Evolutionary conservation across 2,329 filamentous ascomycete genomes (phyloP), one percentile per base, ranked within the genome.

Genomic region (Colletotrichum limetticola): DNA sequence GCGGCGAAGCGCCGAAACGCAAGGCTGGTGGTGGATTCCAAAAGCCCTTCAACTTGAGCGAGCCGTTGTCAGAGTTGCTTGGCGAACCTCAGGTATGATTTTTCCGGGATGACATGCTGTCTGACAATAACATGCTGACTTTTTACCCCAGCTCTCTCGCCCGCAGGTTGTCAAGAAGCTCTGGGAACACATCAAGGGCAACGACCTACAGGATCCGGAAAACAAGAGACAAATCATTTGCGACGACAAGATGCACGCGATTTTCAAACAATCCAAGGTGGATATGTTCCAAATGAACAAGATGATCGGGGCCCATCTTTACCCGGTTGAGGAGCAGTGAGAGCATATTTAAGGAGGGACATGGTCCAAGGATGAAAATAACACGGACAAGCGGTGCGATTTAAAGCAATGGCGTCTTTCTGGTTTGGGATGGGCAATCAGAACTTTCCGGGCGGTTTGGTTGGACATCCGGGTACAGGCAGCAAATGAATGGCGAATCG

Each of bases 221-320:
- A 96, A 99, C 85, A 96, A 95, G 82, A 93, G 97, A 26, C 95
- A 98, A 77, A 99, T 99, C 75, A 86, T 91, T 32, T 99, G 97
- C 84, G 97, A 99, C 83, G 94, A 97, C 28, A 91, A 91, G 77
- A 93, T 99, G 93, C 92, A 94, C 74, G 93, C 93, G 7, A 93
- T 99, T 8, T 99, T 99, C 86, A 97, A 97, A 82, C 90, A 93
- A 79, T 91, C 95, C 78, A 94, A 90, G 79, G 93, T 99, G 62
- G 95, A 98, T 83, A 99, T 99, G 97, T 99, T 99, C 83, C 95
- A 95, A 77, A 98, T 99, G 96, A 98, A 98, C 87, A 98, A 98
- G 86, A 90, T 98, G 19, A 91, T 98, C 12, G 95, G 94, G 75
- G 92, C 93, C 80, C 96, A 98, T 79, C 87, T 98, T 52, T 98